Conservation (phyloP, 345 rosid species). For the Viola odorata region DNA sequence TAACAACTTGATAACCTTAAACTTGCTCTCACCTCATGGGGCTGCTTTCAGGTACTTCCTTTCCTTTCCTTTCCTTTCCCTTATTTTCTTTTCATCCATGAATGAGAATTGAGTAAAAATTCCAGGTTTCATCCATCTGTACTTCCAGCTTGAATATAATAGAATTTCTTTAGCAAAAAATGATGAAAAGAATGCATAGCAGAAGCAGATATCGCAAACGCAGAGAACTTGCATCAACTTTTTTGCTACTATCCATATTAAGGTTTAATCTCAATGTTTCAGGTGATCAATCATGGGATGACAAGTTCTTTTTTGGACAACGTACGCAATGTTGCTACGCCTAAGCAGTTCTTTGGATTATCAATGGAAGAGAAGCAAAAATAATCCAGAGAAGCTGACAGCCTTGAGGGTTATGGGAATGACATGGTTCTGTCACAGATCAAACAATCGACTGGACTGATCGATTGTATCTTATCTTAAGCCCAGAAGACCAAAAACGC, state of each 20-base stretch:
- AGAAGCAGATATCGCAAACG: background rate
- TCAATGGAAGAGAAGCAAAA: conserved; percentile 50
- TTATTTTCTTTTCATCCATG: background rate
- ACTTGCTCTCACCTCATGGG: conserved; percentile 50
- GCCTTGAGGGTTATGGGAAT: conserved; percentile 64
- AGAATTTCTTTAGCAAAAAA: background rate
- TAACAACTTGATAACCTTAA: conserved; percentile 45
- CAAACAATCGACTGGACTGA: conserved; percentile 76
- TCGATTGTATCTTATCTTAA: conserved; percentile 41
- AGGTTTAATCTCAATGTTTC: conserved; percentile 6
- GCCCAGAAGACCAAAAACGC: conserved; percentile 38
- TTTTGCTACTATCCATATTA: background rate
- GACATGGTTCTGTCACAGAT: conserved; percentile 54
- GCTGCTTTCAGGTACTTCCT: conserved; percentile 62
- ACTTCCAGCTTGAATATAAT: background rate
- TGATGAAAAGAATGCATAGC: background rate
- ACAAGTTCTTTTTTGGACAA: conserved; percentile 37
- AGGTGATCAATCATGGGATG: conserved; percentile 70
- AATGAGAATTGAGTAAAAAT: background rate
- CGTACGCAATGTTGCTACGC: conserved; percentile 36
- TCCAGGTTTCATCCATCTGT: background rate
- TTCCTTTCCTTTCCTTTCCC: background rate
- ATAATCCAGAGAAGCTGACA: conserved; percentile 41
- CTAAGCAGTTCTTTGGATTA: conserved; percentile 50
- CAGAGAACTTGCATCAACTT: background rate